Conservation (phyloP, 306 rosid species). For the Benincasa hispida region DNA sequence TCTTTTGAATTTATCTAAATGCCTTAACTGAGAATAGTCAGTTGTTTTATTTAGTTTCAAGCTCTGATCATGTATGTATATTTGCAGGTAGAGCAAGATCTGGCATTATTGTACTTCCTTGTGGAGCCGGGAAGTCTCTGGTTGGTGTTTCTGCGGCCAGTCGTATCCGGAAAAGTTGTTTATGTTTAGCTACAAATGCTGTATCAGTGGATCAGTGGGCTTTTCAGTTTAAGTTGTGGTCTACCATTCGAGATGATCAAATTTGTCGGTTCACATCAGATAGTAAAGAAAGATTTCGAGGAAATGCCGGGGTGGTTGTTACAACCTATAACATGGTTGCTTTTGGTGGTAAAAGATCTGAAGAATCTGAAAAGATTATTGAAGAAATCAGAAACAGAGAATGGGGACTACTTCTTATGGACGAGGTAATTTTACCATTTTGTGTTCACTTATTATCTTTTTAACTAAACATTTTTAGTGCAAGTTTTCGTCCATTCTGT, state of each 20-base stretch:
- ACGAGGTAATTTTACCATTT: slow-evolving; percentile 45
- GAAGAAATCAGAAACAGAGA: slow-evolving; percentile 96
- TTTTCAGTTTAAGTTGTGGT: slow-evolving; percentile 92
- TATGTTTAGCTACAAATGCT: slow-evolving; percentile 95
- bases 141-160: slow-evolving; percentile 98
- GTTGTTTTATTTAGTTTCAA: not conserved
- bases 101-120: slow-evolving; percentile 90
- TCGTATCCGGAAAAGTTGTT: slow-evolving; percentile 85
- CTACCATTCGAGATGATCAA: slow-evolving; percentile 85
- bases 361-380: slow-evolving; percentile 89
- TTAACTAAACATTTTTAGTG: not conserved
- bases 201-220: slow-evolving; percentile 99
- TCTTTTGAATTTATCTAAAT: not conserved
- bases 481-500: not conserved
- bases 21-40: not conserved
- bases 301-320: slow-evolving; percentile 92
- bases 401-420: slow-evolving; percentile 95
- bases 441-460: not conserved
- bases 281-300: slow-evolving; percentile 91
- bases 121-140: slow-evolving; percentile 97
- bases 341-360: slow-evolving; percentile 88
- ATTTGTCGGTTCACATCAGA: slow-evolving; percentile 97
- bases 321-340: slow-evolving; percentile 97
- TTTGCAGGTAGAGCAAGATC: slow-evolving; percentile 92
- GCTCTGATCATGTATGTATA: not conserved